phyloP scores from a whole-genome alignment of 1,284 basidiomycete species.

The Agaricales sp. region DNA sequence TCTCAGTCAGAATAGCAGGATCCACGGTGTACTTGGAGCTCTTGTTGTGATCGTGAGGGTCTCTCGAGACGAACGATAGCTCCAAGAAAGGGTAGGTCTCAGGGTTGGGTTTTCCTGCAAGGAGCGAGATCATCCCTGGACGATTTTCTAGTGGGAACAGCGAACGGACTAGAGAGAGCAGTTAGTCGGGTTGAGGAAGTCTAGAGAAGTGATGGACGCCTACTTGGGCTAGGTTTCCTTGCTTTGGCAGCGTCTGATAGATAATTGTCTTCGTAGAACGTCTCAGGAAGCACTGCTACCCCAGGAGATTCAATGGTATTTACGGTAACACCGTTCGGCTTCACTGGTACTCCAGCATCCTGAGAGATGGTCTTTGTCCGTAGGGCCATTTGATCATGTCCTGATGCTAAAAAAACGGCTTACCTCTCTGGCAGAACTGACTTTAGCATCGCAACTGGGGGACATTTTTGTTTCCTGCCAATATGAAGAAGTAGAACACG shows the following conservation, averaged over 20 bases:
- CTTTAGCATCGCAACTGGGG: too few species aligned
- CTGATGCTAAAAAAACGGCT: too few species aligned
- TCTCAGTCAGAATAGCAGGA: background rate
- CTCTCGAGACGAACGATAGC: background rate
- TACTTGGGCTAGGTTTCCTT: slow-evolving; percentile 31
- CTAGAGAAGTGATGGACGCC: background rate
- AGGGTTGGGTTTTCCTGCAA: slow-evolving; percentile 56
- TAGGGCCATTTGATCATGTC: too few species aligned
- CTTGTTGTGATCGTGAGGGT: background rate
- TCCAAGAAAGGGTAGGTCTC: slow-evolving; percentile 57
- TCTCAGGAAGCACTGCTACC: slow-evolving; percentile 19
- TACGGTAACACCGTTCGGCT: too few species aligned
- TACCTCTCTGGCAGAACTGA: too few species aligned
- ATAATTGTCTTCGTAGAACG: slow-evolving; percentile 25
- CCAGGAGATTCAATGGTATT: too few species aligned
- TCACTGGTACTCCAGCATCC: too few species aligned
- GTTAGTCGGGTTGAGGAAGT: background rate
- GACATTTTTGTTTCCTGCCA: too few species aligned
- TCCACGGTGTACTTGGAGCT: background rate
- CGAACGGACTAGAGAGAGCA: slow-evolving; percentile 10
- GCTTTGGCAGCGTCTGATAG: slow-evolving; percentile 25
- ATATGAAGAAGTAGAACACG: too few species aligned
- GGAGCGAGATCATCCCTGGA: slow-evolving; percentile 58
- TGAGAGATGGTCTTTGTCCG: too few species aligned
- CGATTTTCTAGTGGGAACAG: slow-evolving; percentile 49